These are phyloP conservation scores for Hirsutella thompsonii DNA, from an alignment of 2,329 filamentous ascomycete genomes.

Conservation along the genomic window DNA sequence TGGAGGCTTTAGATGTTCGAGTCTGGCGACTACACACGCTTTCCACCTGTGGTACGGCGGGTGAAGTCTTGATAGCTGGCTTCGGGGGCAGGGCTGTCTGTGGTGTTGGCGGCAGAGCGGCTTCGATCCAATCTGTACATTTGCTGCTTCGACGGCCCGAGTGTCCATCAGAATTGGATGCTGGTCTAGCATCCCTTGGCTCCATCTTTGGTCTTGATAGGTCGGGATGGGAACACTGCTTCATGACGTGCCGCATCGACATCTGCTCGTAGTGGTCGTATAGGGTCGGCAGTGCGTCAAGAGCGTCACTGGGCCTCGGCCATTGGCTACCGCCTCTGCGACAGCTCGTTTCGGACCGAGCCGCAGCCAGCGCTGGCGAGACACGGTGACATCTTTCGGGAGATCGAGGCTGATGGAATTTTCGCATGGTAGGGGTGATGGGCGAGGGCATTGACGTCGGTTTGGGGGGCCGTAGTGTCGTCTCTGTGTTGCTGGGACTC, in stretches of 20 bases:
- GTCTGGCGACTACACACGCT: slow-evolving; percentile 45
- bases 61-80: slow-evolving; percentile 15
- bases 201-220: neutral
- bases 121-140: slow-evolving; percentile 5
- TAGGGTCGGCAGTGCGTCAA: slow-evolving; percentile 32
- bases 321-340: slow-evolving; percentile 13
- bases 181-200: neutral
- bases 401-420: neutral
- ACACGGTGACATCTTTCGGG: neutral
- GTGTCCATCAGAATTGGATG: neutral
- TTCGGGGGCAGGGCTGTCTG: slow-evolving; percentile 7
- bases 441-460: neutral
- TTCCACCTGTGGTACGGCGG: slow-evolving; percentile 26
- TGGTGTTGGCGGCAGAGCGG: slow-evolving; percentile 9
- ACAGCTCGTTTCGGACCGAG: slow-evolving; percentile 14
- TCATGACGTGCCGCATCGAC: slow-evolving; percentile 31
- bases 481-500: neutral
- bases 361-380: neutral
- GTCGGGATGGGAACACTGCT: slow-evolving; percentile 9
- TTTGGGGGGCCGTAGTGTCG: neutral
- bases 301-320: slow-evolving; percentile 9
- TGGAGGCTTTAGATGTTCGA: slow-evolving; percentile 39
- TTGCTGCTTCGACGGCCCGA: slow-evolving; percentile 3
- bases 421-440: neutral
- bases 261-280: slow-evolving; percentile 48